Evolutionary conservation across 371 early-diverging fungal genomes (phyloP), one percentile per base, ranked within the genome.

Genomic region (Smittium mucronatum): DNA sequence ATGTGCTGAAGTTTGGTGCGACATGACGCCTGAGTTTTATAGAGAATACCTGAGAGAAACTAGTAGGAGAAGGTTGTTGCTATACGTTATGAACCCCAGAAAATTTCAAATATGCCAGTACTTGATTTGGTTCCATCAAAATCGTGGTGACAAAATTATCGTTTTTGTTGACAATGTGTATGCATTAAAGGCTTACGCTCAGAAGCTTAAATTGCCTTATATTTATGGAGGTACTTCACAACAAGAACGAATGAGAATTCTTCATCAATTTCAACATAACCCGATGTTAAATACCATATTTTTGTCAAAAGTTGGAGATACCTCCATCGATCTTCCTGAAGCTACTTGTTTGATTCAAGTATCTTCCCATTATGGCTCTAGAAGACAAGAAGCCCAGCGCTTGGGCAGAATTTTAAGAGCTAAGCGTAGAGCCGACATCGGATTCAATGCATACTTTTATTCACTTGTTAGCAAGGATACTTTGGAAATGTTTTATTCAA

Each of bases 1-100:
- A 80, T 99, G 99, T 79, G 93, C 97, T 0, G 99, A 99, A 79
- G 97, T 99, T 15, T 99, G 99, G 99, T 99, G 99, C 76, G 87
- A 89, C 11, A 99, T 99, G 99, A 94, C 99, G 1, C 87, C 93
- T 0, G 97, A 95, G 70, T 99, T 99, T 75, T 99, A 99, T 79
- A 84, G 88, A 64, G 97, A 96, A 73, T 99, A 99, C 74, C 81
- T 99, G 31, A 80, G 82, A 25, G 88, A 86, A 70, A 77, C 81
- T 31, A 85, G 87, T 30, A 79, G 93, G 71, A 93, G 92, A 75
- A 85, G 91, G 66, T 86, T 89, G 31, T 76, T 99, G 70, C 81
- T 99, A 2, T 94, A 92, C 71, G 95, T 91, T 63, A 95, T 99
- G 97, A 99, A 99, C 76, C 99, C 99, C 1, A 88, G 88, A 72